Evolutionary conservation across 345 rosid genomes (phyloP).

Genomic region (Lepidium didymum): DNA sequence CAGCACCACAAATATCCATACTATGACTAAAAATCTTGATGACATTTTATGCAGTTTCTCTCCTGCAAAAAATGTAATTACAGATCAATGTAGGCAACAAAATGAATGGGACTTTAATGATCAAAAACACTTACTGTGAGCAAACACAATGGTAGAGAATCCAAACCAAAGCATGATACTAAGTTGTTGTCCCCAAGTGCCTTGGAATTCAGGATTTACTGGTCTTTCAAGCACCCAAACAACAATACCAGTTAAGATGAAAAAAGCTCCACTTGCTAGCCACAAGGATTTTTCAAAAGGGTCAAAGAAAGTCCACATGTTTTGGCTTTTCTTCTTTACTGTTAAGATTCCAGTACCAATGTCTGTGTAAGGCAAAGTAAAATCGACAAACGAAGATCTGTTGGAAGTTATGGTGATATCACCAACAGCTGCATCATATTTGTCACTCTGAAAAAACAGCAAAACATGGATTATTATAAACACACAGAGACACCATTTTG

Average conservation of each 20-base stretch:
- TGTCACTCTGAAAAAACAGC: not conserved
- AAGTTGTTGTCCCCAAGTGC: conserved; percentile 24
- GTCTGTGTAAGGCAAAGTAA: conserved; percentile 24
- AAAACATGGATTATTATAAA: not conserved
- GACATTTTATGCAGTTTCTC: conserved; percentile 23
- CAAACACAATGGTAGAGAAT: conserved; percentile 28
- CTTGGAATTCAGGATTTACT: conserved; percentile 20
- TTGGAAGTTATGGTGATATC: conserved; percentile 21
- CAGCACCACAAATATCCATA: conserved; percentile 22
- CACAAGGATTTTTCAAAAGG: conserved; percentile 21
- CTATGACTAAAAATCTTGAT: conserved; percentile 17
- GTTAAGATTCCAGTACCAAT: conserved; percentile 14
- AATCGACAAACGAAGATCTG: conserved; percentile 23
- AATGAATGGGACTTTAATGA: not conserved
- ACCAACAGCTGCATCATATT: conserved; percentile 30
- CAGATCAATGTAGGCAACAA: not conserved
- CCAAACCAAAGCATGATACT: conserved; percentile 30
- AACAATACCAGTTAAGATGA: conserved; percentile 13
- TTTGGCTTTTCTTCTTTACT: conserved; percentile 3
- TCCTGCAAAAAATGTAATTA: conserved; percentile 2
- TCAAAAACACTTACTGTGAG: conserved; percentile 17
- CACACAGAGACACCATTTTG: not conserved
- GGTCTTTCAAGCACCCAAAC: conserved; percentile 27
- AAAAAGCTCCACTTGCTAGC: conserved; percentile 25
- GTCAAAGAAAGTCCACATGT: conserved; percentile 22